A percentile compares a stretch with the other conserved stretches of the same genome.
Evolutionary conservation across 2,329 filamentous ascomycete species (phyloP).

Genomic region (Colletotrichum magnum): DNA sequence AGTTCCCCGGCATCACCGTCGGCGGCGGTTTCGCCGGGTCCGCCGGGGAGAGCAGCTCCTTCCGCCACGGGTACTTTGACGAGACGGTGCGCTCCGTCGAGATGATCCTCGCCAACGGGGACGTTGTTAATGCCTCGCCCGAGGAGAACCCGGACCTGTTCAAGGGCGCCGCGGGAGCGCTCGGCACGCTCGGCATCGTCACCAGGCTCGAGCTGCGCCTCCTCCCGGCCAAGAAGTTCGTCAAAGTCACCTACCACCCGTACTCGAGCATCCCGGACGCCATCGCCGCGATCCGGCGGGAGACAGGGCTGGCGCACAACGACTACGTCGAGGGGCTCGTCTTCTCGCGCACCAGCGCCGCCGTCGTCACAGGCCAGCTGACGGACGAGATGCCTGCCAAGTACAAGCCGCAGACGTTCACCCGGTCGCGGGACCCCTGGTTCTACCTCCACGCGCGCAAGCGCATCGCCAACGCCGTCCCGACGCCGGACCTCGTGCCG

Average conservation of each 20-base stretch:
- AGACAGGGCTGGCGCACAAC: conserved; percentile 54
- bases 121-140: conserved; percentile 67
- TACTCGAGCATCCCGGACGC: conserved; percentile 55
- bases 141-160: conserved; percentile 72
- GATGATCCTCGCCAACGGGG: conserved; percentile 74
- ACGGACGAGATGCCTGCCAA: conserved; percentile 60
- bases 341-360: conserved; percentile 67
- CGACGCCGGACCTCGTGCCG: conserved; percentile 69
- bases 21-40: conserved; percentile 78
- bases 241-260: conserved; percentile 71
- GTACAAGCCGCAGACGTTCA: conserved; percentile 61
- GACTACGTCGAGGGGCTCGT: conserved; percentile 81
- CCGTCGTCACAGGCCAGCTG: conserved; percentile 74
- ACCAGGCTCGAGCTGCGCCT: conserved; percentile 75
- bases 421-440: conserved; percentile 76
- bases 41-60: conserved; percentile 78
- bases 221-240: conserved; percentile 66
- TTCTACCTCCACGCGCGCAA: conserved; percentile 76
- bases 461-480: conserved; percentile 41
- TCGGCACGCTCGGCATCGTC: conserved; percentile 77
- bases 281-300: conserved; percentile 60
- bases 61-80: conserved; percentile 77
- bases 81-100: conserved; percentile 73
- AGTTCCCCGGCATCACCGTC: conserved; percentile 80
- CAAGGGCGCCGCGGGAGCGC: conserved; percentile 73